Conservation (phyloP, 805 yeast species). For the Nakazawaea peltata region DNA sequence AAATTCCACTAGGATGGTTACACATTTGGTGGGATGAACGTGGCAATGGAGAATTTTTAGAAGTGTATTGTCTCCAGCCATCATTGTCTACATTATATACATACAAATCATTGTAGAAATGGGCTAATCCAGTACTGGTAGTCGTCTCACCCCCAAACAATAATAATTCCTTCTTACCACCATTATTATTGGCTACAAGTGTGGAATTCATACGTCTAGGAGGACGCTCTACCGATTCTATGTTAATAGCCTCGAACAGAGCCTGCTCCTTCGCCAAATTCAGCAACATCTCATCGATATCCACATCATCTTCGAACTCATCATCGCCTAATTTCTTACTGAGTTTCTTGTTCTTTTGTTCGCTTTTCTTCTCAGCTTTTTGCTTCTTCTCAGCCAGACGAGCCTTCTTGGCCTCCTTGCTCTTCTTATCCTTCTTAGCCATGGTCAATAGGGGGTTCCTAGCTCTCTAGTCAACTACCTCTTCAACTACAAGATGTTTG, state of each 20-base stretch:
- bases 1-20: constrained; percentile 83
- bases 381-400: constrained; percentile 75
- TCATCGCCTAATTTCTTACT: constrained; percentile 71
- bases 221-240: constrained; percentile 55
- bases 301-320: constrained; percentile 76
- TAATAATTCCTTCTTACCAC: constrained; percentile 68
- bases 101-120: constrained; percentile 75
- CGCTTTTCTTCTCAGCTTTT: constrained; percentile 71
- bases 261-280: constrained; percentile 77
- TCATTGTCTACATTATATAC: constrained; percentile 70
- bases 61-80: constrained; percentile 70
- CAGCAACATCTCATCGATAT: constrained; percentile 74
- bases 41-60: constrained; percentile 87
- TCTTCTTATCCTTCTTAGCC: constrained; percentile 83
- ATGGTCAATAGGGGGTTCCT: constrained; percentile 34
- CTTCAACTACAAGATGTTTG: not conserved
- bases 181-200: constrained; percentile 66
- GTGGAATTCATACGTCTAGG: constrained; percentile 65
- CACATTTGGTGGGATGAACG: constrained; percentile 92
- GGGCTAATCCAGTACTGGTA: constrained; percentile 38
- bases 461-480: not conserved
- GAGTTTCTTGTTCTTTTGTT: constrained; percentile 61
- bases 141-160: constrained; percentile 87
- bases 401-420: constrained; percentile 88
- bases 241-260: constrained; percentile 60